These are phyloP conservation scores for Suhomyces pyralidae DNA, from an alignment of 805 yeast species.

Conservation along the genomic window DNA sequence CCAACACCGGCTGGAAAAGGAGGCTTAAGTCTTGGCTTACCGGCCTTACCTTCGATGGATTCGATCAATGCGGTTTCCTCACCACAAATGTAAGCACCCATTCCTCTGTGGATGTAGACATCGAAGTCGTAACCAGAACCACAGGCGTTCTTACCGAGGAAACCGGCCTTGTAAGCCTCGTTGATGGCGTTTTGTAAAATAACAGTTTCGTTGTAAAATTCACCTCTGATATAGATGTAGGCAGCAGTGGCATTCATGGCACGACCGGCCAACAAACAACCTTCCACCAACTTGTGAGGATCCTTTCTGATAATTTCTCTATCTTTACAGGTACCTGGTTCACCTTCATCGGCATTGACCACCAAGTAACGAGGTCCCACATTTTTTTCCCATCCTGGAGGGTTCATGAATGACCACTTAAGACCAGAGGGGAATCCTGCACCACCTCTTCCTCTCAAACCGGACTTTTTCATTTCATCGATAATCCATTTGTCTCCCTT, in stretches of 20 bases:
- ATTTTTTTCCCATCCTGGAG: constrained; percentile 93
- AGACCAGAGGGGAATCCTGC: constrained; percentile 92
- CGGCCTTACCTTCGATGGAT: constrained; percentile 88
- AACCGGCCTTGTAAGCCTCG: constrained; percentile 80
- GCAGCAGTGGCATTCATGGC: constrained; percentile 95
- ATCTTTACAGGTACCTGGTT: constrained; percentile 92
- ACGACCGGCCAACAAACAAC: constrained; percentile 85
- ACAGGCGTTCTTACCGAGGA: constrained; percentile 81
- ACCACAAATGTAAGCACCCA: constrained; percentile 93
- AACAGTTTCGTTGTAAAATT: constrained; percentile 79
- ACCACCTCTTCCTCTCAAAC: constrained; percentile 89
- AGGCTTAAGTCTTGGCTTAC: constrained; percentile 90
- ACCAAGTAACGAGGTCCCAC: constrained; percentile 85
- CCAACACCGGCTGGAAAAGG: constrained; percentile 96
- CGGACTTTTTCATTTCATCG: constrained; percentile 80
- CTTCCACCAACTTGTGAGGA: constrained; percentile 88
- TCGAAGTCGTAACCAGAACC: constrained; percentile 85
- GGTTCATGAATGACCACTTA: constrained; percentile 93
- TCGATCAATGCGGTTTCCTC: constrained; percentile 90
- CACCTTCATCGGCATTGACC: constrained; percentile 93
- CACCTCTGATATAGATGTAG: constrained; percentile 87
- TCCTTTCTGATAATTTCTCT: constrained; percentile 88
- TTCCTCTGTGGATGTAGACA: constrained; percentile 82
- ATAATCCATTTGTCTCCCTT: constrained; percentile 91
- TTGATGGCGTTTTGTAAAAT: constrained; percentile 76